These are phyloP conservation scores for Dichomitus squalens DNA, from an alignment of 1,284 basidiomycete genomes.

Conservation along the genomic window DNA sequence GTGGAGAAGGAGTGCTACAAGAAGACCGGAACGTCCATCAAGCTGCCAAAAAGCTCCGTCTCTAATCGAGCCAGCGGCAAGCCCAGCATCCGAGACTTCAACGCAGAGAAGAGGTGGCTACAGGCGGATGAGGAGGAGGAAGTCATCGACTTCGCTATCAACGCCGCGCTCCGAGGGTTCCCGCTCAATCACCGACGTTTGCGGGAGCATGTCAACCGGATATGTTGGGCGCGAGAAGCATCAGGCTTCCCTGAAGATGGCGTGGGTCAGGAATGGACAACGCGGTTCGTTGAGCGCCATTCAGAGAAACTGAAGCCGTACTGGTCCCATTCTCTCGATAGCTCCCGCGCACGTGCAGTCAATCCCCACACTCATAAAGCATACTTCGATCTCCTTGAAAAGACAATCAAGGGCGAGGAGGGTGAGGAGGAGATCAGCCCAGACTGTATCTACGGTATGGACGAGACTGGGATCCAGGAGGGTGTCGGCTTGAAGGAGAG, in stretches of 20 bases:
- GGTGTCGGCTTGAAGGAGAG: not conserved
- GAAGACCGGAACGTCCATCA: not conserved
- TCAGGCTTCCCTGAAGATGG: constrained; percentile 35
- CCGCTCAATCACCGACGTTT: constrained; percentile 35
- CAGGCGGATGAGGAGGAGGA: constrained; percentile 27
- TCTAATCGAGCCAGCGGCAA: no score
- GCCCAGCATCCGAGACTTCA: constrained; percentile 17
- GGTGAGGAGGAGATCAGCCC: not conserved
- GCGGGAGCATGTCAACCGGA: constrained; percentile 24
- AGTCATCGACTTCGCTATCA: constrained; percentile 31
- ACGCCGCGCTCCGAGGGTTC: constrained; percentile 34
- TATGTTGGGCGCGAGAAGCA: constrained; percentile 23
- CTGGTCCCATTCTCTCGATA: not conserved
- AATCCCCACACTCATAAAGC: not conserved
- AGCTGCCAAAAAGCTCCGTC: no score
- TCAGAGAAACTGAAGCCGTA: not conserved
- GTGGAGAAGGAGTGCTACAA: not conserved
- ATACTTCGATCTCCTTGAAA: not conserved
- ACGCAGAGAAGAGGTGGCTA: constrained; percentile 32
- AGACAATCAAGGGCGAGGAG: not conserved
- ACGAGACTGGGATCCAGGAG: not conserved
- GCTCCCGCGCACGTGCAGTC: not conserved
- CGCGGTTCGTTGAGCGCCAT: constrained; percentile 21
- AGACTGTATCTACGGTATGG: not conserved
- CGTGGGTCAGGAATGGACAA: constrained; percentile 41